Evolutionary conservation across 306 rosid genomes (phyloP), one percentile per base, ranked within the genome.

Genomic region (Crotalaria pallida): DNA sequence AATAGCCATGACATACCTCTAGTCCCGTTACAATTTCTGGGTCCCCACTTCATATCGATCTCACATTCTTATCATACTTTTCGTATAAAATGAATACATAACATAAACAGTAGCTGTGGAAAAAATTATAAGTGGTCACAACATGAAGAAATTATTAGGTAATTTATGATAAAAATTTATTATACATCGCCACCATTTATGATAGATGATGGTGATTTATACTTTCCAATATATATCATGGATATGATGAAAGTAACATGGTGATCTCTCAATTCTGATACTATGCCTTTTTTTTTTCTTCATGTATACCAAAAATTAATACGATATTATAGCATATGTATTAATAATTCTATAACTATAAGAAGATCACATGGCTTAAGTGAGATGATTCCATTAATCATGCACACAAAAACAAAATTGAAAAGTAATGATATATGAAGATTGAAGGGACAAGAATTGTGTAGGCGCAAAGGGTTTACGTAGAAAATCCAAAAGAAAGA

Each of bases 401-500:
- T 10, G 4, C 19, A 15, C 1, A 24, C n/a, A n/a, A n/a, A n/a
- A n/a, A n/a, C n/a, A 43, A 57, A 10, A 16, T 56, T 56, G 27
- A 56, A 17, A 24, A 41, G 31, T 8, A 21, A 5, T 5, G n/a
- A n/a, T n/a, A n/a, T n/a, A n/a, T n/a, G n/a, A 19, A 67, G 27
- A 24, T 4, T 33, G 15, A 41, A 23, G 24, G 12, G 49, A 64
- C 0, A 15, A 38, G 41, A 24, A 62, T 64, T 26, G n/a, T 18
- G 33, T 63, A 10, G 19, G 48, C 26, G 10, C 16, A 51, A 63
- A 12, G 16, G 33, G 15, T 16, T 34, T 64, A 45, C 56, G 33
- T 43, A 16, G 73, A 56, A 53, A 27, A 55, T 45, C 50, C 22
- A 45, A 75, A 58, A 10, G 26, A 21, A 69, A 67, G 45, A 75